These are phyloP conservation scores for Ogataea thermomethanolica DNA, from an alignment of 805 yeast genomes.

Conservation along the genomic window DNA sequence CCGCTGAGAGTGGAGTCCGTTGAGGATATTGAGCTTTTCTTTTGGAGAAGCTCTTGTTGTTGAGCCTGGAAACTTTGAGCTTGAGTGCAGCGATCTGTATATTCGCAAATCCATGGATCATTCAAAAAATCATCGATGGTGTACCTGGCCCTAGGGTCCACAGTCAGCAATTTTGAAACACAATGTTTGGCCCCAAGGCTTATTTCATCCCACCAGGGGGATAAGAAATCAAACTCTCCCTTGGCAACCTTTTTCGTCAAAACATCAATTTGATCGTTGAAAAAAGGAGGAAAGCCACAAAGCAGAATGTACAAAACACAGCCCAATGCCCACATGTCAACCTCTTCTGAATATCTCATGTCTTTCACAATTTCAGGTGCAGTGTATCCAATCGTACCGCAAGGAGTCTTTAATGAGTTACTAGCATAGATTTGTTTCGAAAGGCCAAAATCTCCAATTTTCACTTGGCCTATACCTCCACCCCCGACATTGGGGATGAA, in stretches of 20 bases:
- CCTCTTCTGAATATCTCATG: slow-evolving; percentile 87
- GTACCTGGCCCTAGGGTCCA: slow-evolving; percentile 64
- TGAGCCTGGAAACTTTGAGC: slow-evolving; percentile 23
- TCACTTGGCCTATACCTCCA: slow-evolving; percentile 86
- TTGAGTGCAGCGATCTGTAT: slow-evolving; percentile 30
- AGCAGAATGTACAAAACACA: slow-evolving; percentile 90
- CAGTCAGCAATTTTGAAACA: slow-evolving; percentile 64
- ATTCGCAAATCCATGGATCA: slow-evolving; percentile 69
- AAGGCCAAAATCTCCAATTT: slow-evolving; percentile 93
- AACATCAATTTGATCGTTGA: slow-evolving; percentile 73
- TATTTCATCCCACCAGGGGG: slow-evolving; percentile 91
- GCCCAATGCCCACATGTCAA: slow-evolving; percentile 98
- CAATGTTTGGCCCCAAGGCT: slow-evolving; percentile 64
- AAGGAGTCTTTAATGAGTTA: slow-evolving; percentile 86
- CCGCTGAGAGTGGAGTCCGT: not conserved
- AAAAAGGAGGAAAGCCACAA: slow-evolving; percentile 98
- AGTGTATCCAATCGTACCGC: slow-evolving; percentile 98
- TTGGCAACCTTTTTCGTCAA: slow-evolving; percentile 76
- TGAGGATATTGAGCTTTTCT: slow-evolving; percentile 7
- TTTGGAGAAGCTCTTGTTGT: slow-evolving; percentile 16
- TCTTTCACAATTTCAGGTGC: slow-evolving; percentile 98
- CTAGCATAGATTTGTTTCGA: slow-evolving; percentile 87
- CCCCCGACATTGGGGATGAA: slow-evolving; percentile 82
- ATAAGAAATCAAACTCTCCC: slow-evolving; percentile 71
- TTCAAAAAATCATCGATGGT: slow-evolving; percentile 66